Base-by-base conservation (phyloP, 192 early-diverging fungal genomes). In the Diversispora eburnea region DNA sequence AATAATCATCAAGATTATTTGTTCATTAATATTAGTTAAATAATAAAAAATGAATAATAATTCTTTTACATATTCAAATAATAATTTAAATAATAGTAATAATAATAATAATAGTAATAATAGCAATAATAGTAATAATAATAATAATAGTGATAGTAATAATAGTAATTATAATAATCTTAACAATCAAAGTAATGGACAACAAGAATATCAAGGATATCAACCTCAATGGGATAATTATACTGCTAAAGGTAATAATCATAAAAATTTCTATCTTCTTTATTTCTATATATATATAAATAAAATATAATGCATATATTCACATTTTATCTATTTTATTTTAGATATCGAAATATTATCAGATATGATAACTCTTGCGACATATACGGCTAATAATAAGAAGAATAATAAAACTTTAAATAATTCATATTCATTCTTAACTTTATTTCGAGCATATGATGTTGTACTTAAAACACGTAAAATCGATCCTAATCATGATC, bases 311-410 rank as follows among this genome's bases (percentile, higher is more conserved):
- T 33, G 25, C 25, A 33, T 33, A 33, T 33, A 33, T n/a, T n/a
- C 25, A 33, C 25, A 33, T 33, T 33, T 33, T 33, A 33, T 33
- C 0, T 33, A 33, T 33, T 33, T 33, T 33, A 33, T 64, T 17
- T 25, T 67, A 62, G 72, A 73, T 43, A 22, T 73, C 5, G 72
- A 73, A 39, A 46, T 73, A 15, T 39, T 73, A 20, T 73, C 72
- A 2, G 61, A 66, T 25, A 60, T 73, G 1, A 45, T 73, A 59
- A 60, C 47, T 22, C 49, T 73, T 13, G 72, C 72, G 15, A 64
- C 72, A 39, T 54, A 66, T 10, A 73, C 61, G 22, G 19, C 61
- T 12, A 33, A n/a, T 45, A 42, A 8, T 63, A 20, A 52, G 25
- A 49, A 69, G 19, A 62, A 15, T 0, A 19, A 39, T 17, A 33